Percentiles rank a stretch among this genome's conserved stretches.
phyloP scores from a whole-genome alignment of 225 moss, liverwort and hornwort genomes.

The Pseudisothecium myosuroides region DNA sequence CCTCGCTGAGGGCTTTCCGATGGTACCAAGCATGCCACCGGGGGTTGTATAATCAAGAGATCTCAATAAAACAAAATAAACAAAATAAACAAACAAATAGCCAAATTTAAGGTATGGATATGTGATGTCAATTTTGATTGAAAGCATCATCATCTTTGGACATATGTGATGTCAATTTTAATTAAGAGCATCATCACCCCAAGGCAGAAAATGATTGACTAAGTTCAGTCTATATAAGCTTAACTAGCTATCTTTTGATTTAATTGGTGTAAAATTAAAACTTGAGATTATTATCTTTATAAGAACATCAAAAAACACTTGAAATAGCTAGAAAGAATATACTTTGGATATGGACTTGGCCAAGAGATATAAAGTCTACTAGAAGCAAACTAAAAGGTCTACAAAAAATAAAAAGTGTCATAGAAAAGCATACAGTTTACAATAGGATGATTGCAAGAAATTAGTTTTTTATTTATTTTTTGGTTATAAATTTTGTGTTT shows the following conservation, averaged over 20 bases:
- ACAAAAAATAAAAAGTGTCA: not conserved
- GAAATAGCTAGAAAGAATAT: not conserved
- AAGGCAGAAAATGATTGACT: not conserved
- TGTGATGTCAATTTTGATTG: not conserved
- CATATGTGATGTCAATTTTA: too few relatives aligned
- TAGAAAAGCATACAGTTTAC: too few relatives aligned
- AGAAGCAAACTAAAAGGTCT: not conserved
- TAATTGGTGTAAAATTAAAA: not conserved
- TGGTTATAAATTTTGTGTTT: too few relatives aligned
- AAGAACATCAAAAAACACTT: not conserved
- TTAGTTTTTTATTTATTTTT: too few relatives aligned
- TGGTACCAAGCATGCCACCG: too few relatives aligned
- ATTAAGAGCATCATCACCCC: not conserved
- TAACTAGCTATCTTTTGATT: not conserved
- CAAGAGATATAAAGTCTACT: accelerated
- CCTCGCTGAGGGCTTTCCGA: too few relatives aligned
- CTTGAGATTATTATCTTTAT: not conserved
- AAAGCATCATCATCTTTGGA: too few relatives aligned
- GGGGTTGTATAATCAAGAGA: too few relatives aligned
- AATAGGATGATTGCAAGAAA: too few relatives aligned
- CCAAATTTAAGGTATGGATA: too few relatives aligned
- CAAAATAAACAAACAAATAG: too few relatives aligned
- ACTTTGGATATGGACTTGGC: not conserved
- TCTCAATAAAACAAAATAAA: too few relatives aligned
- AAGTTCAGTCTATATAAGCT: not conserved